Evolutionary conservation across 2,329 filamentous ascomycete genomes (phyloP), one percentile per base, ranked within the genome.

Genomic region (Alternaria burnsii): DNA sequence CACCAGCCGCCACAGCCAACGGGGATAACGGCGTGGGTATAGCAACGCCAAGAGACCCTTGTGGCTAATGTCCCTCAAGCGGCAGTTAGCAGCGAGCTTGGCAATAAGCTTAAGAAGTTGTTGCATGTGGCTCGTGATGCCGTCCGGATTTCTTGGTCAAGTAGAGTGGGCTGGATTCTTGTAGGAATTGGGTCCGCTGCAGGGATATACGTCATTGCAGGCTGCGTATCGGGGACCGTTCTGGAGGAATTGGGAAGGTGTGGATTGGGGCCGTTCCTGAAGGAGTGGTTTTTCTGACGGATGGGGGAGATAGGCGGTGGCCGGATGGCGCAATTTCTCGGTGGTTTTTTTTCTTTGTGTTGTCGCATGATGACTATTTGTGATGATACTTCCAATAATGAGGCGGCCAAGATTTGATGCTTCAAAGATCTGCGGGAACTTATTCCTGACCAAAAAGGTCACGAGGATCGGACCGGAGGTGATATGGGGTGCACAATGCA

Each of bases 91-190:
- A 36, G 46, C 30, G 12, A 34, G 46, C 46, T 48, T 48, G 46
- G 46, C 46, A 36, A 48, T 48, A 48, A 48, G 46, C 46, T 48
- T 48, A 48, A 48, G 28, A 36, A 48, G 46, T 48, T 36, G 46
- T 48, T 22, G 46, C 30, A 36, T 48, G 46, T 48, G 46, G 46
- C 46, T 48, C 46, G 30, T 48, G 46, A 34, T 48, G 46, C 28
- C 8, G 22, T 34, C 28, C n/a, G 30, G 46, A 48, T 24, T 48
- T 48, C 46, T 48, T 34, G 30, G 30, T 36, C 30, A 20, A 20
- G 18, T 48, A 48, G 46, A 10, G 46, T 36, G 30, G 44, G 28
- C 12, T 14, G 44, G 20, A 20, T 34, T 28, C 3, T 24, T 48
- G 46, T 34, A 34, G 46, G 18, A 48, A 48, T 34, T 18, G 46